Base-by-base conservation (phyloP, 257 asterid genomes). In the Nicotiana noctiflora region DNA sequence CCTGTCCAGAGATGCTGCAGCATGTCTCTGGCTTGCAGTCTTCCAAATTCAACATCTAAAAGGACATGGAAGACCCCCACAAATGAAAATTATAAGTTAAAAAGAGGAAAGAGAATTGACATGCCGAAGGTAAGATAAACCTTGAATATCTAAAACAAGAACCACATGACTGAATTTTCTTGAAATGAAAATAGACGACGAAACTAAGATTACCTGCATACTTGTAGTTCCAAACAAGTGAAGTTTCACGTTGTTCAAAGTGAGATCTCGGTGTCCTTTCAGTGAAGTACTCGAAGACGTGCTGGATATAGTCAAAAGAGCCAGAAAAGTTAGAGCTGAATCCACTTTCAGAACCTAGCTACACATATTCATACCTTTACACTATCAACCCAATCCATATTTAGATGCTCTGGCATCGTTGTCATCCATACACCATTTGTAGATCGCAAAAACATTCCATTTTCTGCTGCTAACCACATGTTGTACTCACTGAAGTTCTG, bases 1-100 rank as follows among this genome's bases (percentile, higher is more conserved):
- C 99, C 99, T 8, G 99, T 92, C 97, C 98, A 93, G 4, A 95
- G 97, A 91, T 95, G 99, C 89, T 95, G 99, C 79, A 95, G 89
- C 99, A 95, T 93, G 82, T 95, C 99, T 88, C 98, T 92, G 74
- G 99, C 99, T 91, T 95, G 99, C 89, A 95, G 66, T 82, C 97
- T 91, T 89, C 98, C 99, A 80, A 95, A 94, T 86, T 94, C 98
- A 79, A 91, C 84, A 88, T 94, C 98, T 94, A 85, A 79, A 60
- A 81, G 79, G 79, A 49, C 44, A 74, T 74, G 61, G 17, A 64
- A 62, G 81, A 27, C 27, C 79, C 52, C 64, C 55, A 46, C 19
- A 77, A 15, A 77, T 64, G 37, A 77, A 72, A 80, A 75, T 14
- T 18, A 53, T 79, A 75, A 61, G 53, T 51, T 46, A 80, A 12